Evolutionary conservation across 768 basidiomycete species (phyloP).

Genomic region (Boletus reticulatus): DNA sequence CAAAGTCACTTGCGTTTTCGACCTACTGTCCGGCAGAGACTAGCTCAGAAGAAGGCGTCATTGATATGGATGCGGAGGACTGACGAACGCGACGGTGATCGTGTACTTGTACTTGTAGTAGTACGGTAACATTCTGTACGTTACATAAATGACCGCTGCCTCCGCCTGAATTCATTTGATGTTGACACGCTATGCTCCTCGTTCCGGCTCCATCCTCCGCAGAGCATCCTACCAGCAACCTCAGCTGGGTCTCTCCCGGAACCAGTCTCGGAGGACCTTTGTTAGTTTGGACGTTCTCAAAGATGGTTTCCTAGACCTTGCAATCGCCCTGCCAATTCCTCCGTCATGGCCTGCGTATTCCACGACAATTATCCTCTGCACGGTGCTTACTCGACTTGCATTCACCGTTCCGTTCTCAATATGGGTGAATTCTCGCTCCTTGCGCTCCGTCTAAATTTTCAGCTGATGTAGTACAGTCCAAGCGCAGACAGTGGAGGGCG

Average conservation of each 20-base stretch:
- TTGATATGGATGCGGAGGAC: constrained; percentile 41
- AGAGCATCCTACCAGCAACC: constrained; percentile 6
- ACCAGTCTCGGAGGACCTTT: constrained; percentile 20
- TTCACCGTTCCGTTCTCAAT: constrained; percentile 67
- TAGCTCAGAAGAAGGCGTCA: constrained; percentile 77
- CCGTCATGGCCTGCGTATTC: constrained; percentile 68
- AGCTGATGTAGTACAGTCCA: constrained; percentile 44
- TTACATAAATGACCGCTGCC: not conserved
- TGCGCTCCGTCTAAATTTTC: constrained; percentile 3
- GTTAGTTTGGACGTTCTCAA: constrained; percentile 36
- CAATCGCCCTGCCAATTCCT: constrained; percentile 71
- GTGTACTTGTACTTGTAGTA: too few relatives aligned
- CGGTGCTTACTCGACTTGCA: constrained; percentile 56
- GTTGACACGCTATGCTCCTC: constrained; percentile 22
- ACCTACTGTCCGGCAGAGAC: constrained; percentile 85
- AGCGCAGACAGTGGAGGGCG: constrained; percentile 54
- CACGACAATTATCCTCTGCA: constrained; percentile 69
- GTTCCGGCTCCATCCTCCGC: constrained; percentile 7
- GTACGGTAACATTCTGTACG: not conserved
- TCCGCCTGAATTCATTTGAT: constrained; percentile 14
- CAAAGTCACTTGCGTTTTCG: constrained; percentile 80
- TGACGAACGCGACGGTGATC: constrained; percentile 11
- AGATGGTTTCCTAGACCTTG: constrained; percentile 74
- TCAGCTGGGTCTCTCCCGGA: not conserved
- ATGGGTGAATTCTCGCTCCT: constrained; percentile 51